Evolutionary conservation across 2,329 filamentous ascomycete genomes (phyloP), one percentile per base, ranked within the genome.

Genomic region (Magnaporthales sp.): DNA sequence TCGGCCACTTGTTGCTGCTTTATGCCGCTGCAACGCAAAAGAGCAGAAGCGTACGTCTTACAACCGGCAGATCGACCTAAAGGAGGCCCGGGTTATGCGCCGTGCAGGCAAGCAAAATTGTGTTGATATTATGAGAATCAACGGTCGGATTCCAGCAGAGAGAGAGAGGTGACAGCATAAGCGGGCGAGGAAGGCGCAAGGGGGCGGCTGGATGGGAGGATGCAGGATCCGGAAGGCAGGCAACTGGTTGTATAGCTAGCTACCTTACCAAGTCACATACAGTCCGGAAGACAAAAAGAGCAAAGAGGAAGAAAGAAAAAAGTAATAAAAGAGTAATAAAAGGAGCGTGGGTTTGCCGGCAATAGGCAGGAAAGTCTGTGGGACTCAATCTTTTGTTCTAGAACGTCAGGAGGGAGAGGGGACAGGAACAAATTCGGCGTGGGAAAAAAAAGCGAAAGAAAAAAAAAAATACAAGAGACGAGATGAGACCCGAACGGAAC

Each of bases 381-480:
- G n/a, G 62, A 11, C 22, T 24, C n/a, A 15, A 38, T 38, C n/a
- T 63, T 63, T 24, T 63, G 62, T 63, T 63, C 62, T 46, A 63
- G 62, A 63, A 63, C 62, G 38, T 61, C 30, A 66, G 46, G 51
- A 66, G 51, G 38, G 38, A 19, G 38, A n/a, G n/a, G 15, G 15
- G 38, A 51, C 38, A 51, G 38, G 38, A 51, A 51, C 38, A 19
- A 51, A 51, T 51, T 51, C 38, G 38, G 38, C 38, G 38, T 51
- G 38, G 38, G 66, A 31, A 68, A 60, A 29, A 63, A 67, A 69
- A 66, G 68, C 68, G 67, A 67, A 66, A 56, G 46, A 26, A 26
- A 66, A 51, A 63, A 38, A 56, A 58, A 64, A 62, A 46, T 54
- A 30, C 46, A 67, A 38, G 51, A 63, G 30, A 46, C 62, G 62